phyloP scores from a whole-genome alignment of 129 eudicot species.

The Oenanthe sinensis region DNA sequence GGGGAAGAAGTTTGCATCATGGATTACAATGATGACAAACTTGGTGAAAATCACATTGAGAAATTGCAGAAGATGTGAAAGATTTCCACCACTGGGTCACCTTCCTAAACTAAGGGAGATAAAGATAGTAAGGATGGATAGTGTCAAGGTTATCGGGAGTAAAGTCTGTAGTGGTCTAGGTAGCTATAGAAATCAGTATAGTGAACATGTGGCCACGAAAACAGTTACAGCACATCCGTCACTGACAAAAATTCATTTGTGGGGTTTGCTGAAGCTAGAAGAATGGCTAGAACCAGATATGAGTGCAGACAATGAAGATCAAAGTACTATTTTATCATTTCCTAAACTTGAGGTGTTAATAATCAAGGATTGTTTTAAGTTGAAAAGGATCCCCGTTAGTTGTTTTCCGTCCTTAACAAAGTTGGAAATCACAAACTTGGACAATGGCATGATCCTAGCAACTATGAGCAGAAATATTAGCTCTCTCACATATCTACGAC shows the following conservation, averaged over 20 bases:
- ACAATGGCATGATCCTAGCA: background rate
- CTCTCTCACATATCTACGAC: background rate
- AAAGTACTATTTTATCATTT: background rate
- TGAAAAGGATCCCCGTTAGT: background rate
- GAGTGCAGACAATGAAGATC: background rate
- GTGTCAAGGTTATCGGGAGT: background rate
- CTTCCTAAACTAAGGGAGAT: background rate
- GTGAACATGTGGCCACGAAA: background rate
- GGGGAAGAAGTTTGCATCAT: slow-evolving; percentile 12
- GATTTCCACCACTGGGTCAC: slow-evolving; percentile 14
- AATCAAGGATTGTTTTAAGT: background rate
- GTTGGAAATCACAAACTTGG: background rate
- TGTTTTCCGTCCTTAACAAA: background rate
- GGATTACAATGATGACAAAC: slow-evolving; percentile 1
- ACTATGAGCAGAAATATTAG: background rate
- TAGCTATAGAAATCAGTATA: background rate
- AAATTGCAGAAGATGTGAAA: slow-evolving; percentile 6
- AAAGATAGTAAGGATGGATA: background rate
- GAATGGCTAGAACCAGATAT: slow-evolving; percentile 15
- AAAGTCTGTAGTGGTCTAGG: background rate
- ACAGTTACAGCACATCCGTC: background rate
- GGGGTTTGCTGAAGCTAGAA: background rate
- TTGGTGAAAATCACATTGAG: slow-evolving; percentile 12
- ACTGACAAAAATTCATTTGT: background rate
- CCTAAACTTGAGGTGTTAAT: slow-evolving; percentile 12